Conservation (phyloP, 768 basidiomycete species). For the Paxillus rubicundulus region DNA sequence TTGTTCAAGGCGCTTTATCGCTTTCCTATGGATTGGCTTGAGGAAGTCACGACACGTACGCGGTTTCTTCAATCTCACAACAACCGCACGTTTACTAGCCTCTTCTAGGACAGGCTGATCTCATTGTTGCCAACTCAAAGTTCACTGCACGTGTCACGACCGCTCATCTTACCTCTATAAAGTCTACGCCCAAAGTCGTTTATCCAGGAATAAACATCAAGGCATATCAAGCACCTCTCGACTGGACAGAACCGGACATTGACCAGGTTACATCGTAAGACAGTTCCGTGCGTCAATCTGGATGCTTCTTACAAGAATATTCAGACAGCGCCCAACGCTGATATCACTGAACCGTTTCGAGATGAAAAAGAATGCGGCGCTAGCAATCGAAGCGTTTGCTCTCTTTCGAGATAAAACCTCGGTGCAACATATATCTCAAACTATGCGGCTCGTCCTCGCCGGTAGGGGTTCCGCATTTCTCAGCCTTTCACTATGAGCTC, state of each 20-base stretch:
- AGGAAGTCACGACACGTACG: constrained; percentile 84
- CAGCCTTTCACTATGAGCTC: neutral
- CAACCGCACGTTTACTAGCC: neutral
- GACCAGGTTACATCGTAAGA: constrained; percentile 56
- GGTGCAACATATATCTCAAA: constrained; percentile 19
- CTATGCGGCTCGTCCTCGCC: constrained; percentile 73
- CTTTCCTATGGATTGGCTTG: constrained; percentile 84
- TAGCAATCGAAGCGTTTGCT: constrained; percentile 82
- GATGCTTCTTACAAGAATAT: constrained; percentile 31
- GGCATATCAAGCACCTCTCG: constrained; percentile 55
- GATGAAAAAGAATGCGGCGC: constrained; percentile 84
- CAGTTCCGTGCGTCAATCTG: neutral
- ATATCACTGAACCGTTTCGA: constrained; percentile 94
- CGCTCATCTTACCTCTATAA: constrained; percentile 69
- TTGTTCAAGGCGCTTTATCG: constrained; percentile 78
- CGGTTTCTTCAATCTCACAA: constrained; percentile 22
- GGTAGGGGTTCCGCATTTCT: constrained; percentile 41
- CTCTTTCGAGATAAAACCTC: constrained; percentile 38
- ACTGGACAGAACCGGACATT: constrained; percentile 49
- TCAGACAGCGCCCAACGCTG: constrained; percentile 60
- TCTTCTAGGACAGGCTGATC: constrained; percentile 75
- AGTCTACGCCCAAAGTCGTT: constrained; percentile 66
- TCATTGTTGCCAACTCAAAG: constrained; percentile 86
- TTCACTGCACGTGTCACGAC: constrained; percentile 86
- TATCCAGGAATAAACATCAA: constrained; percentile 90